Evolutionary conservation across 768 basidiomycete genomes (phyloP).

Genomic region (Calocybe indica): DNA sequence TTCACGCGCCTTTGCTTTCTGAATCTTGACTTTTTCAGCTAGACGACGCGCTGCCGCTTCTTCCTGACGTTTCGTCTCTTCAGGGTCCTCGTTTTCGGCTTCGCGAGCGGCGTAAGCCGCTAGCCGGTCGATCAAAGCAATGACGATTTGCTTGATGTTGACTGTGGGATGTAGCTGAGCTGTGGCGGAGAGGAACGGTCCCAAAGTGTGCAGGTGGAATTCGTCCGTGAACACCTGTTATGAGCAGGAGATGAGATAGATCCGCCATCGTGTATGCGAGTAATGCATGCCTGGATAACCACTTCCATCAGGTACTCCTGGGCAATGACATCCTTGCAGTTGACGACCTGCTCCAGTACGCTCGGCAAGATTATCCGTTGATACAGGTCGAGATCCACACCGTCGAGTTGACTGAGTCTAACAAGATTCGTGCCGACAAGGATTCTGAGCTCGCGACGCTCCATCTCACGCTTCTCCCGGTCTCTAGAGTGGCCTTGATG

Average conservation of each 20-base stretch:
- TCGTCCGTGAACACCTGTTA: conserved; percentile 93
- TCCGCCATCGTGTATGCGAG: background rate
- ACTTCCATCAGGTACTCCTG: conserved; percentile 99
- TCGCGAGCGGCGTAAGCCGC: conserved; percentile 96
- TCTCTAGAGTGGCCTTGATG: conserved; percentile 97
- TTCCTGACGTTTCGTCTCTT: conserved; percentile 89
- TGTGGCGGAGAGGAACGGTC: conserved; percentile 92
- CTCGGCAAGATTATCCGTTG: conserved; percentile 81
- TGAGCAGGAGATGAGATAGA: conserved; percentile 1
- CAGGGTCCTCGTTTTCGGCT: conserved; percentile 93
- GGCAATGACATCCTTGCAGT: conserved; percentile 97
- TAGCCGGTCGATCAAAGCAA: conserved; percentile 92
- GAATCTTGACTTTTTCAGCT: conserved; percentile 78
- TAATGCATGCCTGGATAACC: conserved; percentile 81
- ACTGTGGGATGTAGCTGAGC: conserved; percentile 97
- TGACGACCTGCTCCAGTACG: conserved; percentile 94
- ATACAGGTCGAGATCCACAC: conserved; percentile 94
- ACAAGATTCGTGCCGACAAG: conserved; percentile 98
- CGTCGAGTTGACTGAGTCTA: conserved; percentile 90
- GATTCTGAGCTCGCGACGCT: conserved; percentile 91
- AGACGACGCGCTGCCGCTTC: conserved; percentile 87
- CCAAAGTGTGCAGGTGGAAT: conserved; percentile 94
- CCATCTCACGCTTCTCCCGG: conserved; percentile 95
- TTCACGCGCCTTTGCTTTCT: conserved; percentile 59
- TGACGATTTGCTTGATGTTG: conserved; percentile 98